A percentile compares a stretch with the other conserved stretches of the same genome.
Evolutionary conservation across 345 rosid genomes (phyloP).

Genomic region (Salix exigua): DNA sequence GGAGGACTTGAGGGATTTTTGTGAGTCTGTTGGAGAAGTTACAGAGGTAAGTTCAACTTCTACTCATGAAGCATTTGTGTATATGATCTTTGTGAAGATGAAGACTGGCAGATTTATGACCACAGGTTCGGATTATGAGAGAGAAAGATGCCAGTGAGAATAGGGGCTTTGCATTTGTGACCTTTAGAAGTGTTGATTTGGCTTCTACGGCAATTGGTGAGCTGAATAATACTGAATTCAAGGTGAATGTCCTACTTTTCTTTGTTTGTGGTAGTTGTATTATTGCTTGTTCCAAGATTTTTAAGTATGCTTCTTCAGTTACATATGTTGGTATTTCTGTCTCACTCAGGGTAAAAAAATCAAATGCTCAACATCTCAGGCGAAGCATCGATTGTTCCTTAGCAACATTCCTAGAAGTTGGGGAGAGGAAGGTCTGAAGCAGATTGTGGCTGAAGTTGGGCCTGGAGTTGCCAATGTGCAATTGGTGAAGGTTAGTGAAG

Average conservation of each 20-base stretch:
- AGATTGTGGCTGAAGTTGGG: constrained; percentile 58
- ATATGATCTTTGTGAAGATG: not conserved
- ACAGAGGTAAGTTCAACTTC: constrained; percentile 48
- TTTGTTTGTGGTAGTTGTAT: not conserved
- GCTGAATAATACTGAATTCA: constrained; percentile 64
- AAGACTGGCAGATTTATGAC: constrained; percentile 13
- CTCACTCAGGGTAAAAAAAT: constrained; percentile 62
- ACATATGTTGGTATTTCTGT: constrained; percentile 10
- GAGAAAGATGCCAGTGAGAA: constrained; percentile 72
- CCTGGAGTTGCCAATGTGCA: constrained; percentile 75
- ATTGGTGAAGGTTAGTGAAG: constrained; percentile 64
- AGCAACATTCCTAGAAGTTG: constrained; percentile 84
- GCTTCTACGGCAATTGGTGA: constrained; percentile 77
- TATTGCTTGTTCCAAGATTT: not conserved
- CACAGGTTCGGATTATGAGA: constrained; percentile 80
- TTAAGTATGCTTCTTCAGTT: not conserved
- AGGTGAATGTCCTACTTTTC: constrained; percentile 41
- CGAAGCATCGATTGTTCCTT: constrained; percentile 77
- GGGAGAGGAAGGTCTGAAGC: constrained; percentile 65
- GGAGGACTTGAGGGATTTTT: constrained; percentile 63
- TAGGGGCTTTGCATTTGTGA: constrained; percentile 85
- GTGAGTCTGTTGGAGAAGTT: constrained; percentile 83
- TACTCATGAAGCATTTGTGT: not conserved
- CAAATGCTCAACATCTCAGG: constrained; percentile 80
- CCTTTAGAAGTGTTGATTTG: constrained; percentile 69